Conservation (phyloP, 495 filamentous ascomycete species). For the Lepidopterella palustris region DNA sequence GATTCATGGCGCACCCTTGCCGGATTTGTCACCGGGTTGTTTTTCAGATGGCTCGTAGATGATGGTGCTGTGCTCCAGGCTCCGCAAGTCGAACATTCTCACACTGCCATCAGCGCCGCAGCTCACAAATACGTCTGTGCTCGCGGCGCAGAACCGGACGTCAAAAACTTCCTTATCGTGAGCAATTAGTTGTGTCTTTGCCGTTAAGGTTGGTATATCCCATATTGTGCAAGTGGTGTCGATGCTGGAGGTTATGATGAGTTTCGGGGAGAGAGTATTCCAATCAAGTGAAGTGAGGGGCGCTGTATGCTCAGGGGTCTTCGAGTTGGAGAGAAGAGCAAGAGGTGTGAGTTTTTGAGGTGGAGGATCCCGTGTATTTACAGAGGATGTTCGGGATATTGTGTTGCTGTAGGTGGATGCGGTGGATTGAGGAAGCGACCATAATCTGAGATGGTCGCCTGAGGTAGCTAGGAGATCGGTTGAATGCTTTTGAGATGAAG, state of each 20-base stretch:
- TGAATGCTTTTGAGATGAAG: constrained; percentile 91
- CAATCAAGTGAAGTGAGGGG: constrained; percentile 95
- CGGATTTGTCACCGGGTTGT: constrained; percentile 42
- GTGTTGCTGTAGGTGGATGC: constrained; percentile 59
- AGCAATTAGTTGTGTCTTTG: constrained; percentile 96
- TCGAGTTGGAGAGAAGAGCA: constrained; percentile 91
- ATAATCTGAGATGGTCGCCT: constrained; percentile 90
- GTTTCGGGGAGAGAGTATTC: constrained; percentile 90
- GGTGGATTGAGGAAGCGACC: constrained; percentile 68
- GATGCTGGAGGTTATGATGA: constrained; percentile 98
- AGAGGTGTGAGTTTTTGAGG: constrained; percentile 87
- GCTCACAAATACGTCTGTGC: constrained; percentile 93
- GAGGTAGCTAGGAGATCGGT: constrained; percentile 96
- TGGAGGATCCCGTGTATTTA: constrained; percentile 52
- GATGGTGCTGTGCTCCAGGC: constrained; percentile 95
- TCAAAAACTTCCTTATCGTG: constrained; percentile 99
- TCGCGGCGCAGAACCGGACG: constrained; percentile 93
- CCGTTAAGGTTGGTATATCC: constrained; percentile 96
- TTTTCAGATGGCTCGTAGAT: constrained; percentile 96
- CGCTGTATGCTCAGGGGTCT: constrained; percentile 95
- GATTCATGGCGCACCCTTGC: constrained; percentile 56
- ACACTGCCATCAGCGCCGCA: constrained; percentile 98
- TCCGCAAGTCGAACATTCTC: constrained; percentile 96
- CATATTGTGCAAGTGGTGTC: constrained; percentile 99
- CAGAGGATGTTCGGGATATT: constrained; percentile 62